A percentile compares a stretch with the other conserved stretches of the same genome.
Conservation (phyloP, 2,329 filamentous ascomycete genomes). For the Myriosclerotinia curreyana region DNA sequence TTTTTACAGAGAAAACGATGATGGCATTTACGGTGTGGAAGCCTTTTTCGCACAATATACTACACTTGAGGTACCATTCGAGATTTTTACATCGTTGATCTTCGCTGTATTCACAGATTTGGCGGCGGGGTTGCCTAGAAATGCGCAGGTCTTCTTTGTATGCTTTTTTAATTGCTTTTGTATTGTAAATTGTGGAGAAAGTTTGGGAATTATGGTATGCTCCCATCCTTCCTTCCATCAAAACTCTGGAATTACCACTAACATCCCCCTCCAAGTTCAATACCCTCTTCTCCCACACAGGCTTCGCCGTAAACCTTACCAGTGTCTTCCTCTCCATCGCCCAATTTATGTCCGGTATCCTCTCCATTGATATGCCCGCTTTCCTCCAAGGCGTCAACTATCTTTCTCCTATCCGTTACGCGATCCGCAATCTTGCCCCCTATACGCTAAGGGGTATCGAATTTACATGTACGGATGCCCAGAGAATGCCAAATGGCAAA, state of each 20-base stretch:
- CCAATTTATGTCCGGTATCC: slow-evolving; percentile 67
- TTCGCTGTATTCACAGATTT: slow-evolving; percentile 64
- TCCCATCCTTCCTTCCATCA: not conserved
- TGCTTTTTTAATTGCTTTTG: slow-evolving; percentile 67
- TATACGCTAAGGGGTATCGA: slow-evolving; percentile 59
- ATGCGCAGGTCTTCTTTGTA: slow-evolving; percentile 63
- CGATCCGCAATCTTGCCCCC: slow-evolving; percentile 62
- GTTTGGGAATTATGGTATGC: slow-evolving; percentile 62
- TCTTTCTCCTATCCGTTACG: slow-evolving; percentile 68
- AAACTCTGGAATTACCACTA: not conserved
- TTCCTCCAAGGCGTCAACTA: slow-evolving; percentile 69
- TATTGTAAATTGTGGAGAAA: slow-evolving; percentile 72
- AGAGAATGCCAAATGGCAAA: slow-evolving; percentile 56
- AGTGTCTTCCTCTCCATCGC: slow-evolving; percentile 67
- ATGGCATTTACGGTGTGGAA: slow-evolving; percentile 67
- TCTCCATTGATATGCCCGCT: slow-evolving; percentile 65
- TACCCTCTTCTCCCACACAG: slow-evolving; percentile 69
- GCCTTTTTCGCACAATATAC: slow-evolving; percentile 71
- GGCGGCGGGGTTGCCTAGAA: slow-evolving; percentile 62
- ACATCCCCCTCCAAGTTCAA: slow-evolving; percentile 55
- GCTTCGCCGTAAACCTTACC: slow-evolving; percentile 73
- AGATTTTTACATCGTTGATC: slow-evolving; percentile 61
- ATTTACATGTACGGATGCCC: slow-evolving; percentile 62
- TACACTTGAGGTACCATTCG: slow-evolving; percentile 68
- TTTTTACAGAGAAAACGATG: slow-evolving; percentile 73